Evolutionary conservation across 2,329 filamentous ascomycete genomes (phyloP).

Genomic region (Fusarium citri): DNA sequence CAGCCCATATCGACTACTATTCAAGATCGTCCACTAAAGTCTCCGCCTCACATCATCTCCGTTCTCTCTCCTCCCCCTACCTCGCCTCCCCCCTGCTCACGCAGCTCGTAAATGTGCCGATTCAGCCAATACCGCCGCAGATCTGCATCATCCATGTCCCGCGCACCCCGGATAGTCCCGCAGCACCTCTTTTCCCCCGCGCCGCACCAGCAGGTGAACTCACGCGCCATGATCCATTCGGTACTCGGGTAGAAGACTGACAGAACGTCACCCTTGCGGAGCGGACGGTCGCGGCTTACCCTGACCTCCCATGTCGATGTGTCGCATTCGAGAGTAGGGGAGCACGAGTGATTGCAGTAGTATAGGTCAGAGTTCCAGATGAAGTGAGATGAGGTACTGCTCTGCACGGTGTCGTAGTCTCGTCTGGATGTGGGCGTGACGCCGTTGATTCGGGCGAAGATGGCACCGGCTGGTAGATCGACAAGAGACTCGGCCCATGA

Average conservation of each 20-base stretch:
- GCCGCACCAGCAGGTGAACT: constrained; percentile 4
- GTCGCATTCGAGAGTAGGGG: not conserved
- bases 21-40: not conserved
- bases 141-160: not conserved
- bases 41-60: not conserved
- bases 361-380: not conserved
- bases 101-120: not conserved
- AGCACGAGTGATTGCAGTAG: constrained; percentile 2
- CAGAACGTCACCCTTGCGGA: constrained; percentile 1
- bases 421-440: not conserved
- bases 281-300: not conserved
- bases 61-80: no score
- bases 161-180: constrained; percentile 2
- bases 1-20: not conserved
- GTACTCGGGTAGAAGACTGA: constrained; percentile 4
- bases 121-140: not conserved
- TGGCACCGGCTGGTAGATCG: not conserved
- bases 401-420: constrained; percentile 2
- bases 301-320: constrained; percentile 1
- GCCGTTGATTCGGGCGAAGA: constrained; percentile 1
- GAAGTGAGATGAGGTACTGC: not conserved
- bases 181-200: constrained; percentile 1
- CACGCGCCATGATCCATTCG: not conserved
- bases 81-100: not conserved
- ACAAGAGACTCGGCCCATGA: not conserved